Evolutionary conservation across 2,329 filamentous ascomycete species (phyloP).

Genomic region (Parastagonospora avenae): DNA sequence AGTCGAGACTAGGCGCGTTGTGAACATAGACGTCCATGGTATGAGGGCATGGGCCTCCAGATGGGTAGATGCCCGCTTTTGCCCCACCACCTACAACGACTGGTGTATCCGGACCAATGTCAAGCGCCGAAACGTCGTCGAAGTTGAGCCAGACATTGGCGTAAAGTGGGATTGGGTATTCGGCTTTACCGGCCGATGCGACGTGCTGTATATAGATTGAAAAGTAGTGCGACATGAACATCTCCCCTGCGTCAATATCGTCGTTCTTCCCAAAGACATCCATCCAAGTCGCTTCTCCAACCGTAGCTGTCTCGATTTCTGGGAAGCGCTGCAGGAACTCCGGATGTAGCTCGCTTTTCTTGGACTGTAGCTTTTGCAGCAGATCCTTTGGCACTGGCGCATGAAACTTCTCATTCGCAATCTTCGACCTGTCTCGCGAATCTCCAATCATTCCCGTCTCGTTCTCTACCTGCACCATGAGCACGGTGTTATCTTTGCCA

Average conservation of each 20-base stretch:
- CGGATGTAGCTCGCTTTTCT: conserved; percentile 17
- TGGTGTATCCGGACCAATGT: conserved; percentile 41
- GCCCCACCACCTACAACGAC: conserved; percentile 51
- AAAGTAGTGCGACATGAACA: conserved; percentile 57
- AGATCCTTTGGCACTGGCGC: conserved; percentile 46
- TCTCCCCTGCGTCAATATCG: conserved; percentile 47
- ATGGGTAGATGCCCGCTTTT: conserved; percentile 55
- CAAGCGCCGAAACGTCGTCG: conserved; percentile 19
- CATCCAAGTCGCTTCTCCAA: conserved; percentile 42
- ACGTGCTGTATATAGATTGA: conserved; percentile 50
- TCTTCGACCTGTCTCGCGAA: conserved; percentile 53
- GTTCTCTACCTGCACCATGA: conserved; percentile 65
- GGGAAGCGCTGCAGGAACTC: conserved; percentile 38
- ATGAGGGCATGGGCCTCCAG: conserved; percentile 51
- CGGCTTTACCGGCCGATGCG: conserved; percentile 48
- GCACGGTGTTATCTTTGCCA: conserved; percentile 53
- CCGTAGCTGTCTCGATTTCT: conserved; percentile 12
- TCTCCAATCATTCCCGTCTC: conserved; percentile 60
- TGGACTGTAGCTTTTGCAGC: conserved; percentile 32
- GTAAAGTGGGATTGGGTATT: conserved; percentile 52
- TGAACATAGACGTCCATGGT: conserved; percentile 55
- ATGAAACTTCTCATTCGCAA: conserved; percentile 51
- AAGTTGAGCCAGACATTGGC: conserved; percentile 56
- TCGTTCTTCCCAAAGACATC: conserved; percentile 48
- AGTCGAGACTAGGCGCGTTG: conserved; percentile 50